Evolutionary conservation across 192 early-diverging fungal species (phyloP).

Genomic region (Chytriomyces sp.): DNA sequence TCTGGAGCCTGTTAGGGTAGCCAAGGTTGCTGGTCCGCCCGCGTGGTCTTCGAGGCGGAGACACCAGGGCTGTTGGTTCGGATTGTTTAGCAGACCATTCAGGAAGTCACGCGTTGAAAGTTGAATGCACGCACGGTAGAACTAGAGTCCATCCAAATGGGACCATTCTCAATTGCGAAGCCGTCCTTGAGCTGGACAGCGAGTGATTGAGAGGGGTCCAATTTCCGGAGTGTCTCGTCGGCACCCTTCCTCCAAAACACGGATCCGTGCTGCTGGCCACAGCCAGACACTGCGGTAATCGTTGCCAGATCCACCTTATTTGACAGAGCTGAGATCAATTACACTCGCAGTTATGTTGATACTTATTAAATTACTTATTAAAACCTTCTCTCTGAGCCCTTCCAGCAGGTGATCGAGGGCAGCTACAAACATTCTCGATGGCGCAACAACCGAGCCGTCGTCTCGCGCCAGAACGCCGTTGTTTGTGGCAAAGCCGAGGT

Average conservation of each 20-base stretch:
- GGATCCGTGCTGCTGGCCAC: conserved; percentile 77
- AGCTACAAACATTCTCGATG: conserved; percentile 78
- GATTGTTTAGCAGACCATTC: conserved; percentile 38
- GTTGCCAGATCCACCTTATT: background rate
- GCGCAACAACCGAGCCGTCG: conserved; percentile 54
- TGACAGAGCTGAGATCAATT: background rate
- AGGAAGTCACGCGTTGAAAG: background rate
- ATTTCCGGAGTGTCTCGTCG: conserved; percentile 35
- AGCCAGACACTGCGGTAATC: background rate
- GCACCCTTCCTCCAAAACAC: conserved; percentile 73
- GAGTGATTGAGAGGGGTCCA: conserved; percentile 47
- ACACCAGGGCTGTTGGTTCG: conserved; percentile 57
- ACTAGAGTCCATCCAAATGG: conserved; percentile 82
- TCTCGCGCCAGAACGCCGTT: background rate
- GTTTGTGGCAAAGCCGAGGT: background rate
- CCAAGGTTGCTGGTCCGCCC: conserved; percentile 64
- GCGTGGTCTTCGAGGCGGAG: conserved; percentile 58
- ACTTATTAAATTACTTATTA: background rate
- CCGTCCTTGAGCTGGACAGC: conserved; percentile 54
- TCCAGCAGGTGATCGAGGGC: conserved; percentile 67
- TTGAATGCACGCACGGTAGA: background rate
- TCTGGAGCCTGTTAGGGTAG: conserved; percentile 70
- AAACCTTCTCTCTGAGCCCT: conserved; percentile 38
- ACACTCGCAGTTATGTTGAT: background rate
- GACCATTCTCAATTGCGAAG: conserved; percentile 64